A percentile compares a stretch with the other conserved stretches of the same genome.
Conservation (phyloP, 169 alveolate genomes). For the Eimeria tenella region DNA sequence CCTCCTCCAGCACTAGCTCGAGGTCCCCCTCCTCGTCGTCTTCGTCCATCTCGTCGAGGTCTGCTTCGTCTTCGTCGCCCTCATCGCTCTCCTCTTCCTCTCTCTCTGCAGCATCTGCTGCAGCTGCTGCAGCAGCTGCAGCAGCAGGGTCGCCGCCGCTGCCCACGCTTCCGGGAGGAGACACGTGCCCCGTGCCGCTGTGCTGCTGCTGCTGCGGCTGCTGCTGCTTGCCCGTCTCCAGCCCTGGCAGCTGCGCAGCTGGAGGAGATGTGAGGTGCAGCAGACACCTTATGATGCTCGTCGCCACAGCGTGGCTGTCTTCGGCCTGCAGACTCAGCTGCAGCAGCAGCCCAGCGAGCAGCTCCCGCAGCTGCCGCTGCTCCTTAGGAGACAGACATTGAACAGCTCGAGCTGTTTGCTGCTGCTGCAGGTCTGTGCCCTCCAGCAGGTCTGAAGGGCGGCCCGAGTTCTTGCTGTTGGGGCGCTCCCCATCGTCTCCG, state of each 20-base stretch:
- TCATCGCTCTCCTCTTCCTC: constrained; percentile 48
- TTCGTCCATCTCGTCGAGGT: constrained; percentile 34
- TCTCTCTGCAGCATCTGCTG: constrained; percentile 49
- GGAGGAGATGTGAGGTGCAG: constrained; percentile 29
- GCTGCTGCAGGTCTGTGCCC: constrained; percentile 15
- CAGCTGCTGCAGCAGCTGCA: constrained; percentile 53
- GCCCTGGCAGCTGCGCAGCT: not conserved
- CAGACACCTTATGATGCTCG: constrained; percentile 31
- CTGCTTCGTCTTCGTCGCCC: constrained; percentile 55
- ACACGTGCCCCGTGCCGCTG: constrained; percentile 31
- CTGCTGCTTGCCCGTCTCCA: not conserved
- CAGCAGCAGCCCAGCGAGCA: constrained; percentile 47
- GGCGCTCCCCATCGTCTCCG: constrained; percentile 31
- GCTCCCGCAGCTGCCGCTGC: constrained; percentile 59
- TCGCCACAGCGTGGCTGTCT: constrained; percentile 18
- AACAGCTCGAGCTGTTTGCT: constrained; percentile 5
- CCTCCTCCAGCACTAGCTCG: constrained; percentile 50
- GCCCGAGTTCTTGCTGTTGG: constrained; percentile 3
- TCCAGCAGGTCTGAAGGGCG: not conserved
- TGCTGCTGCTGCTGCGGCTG: constrained; percentile 54
- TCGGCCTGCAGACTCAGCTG: constrained; percentile 18
- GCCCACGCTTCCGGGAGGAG: not conserved
- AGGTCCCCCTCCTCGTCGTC: constrained; percentile 35
- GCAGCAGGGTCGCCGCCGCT: not conserved
- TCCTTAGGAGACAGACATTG: not conserved